These are phyloP conservation scores for Pseudogymnoascus sp. DNA, from an alignment of 2,329 filamentous ascomycete species.

Conservation along the genomic window DNA sequence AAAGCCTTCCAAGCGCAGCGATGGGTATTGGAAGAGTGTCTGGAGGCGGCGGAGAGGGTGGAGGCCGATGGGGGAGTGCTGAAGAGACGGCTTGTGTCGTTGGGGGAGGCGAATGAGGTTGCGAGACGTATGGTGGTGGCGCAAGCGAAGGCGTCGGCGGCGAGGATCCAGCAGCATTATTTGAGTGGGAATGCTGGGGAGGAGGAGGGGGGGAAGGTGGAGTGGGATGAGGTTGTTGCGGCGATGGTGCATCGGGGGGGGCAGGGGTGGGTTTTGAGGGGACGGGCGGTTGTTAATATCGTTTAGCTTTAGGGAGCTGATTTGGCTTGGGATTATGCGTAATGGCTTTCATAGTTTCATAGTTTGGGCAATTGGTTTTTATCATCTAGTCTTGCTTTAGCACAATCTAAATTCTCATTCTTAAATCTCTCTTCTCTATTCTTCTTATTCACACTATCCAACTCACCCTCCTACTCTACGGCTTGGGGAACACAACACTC, in stretches of 20 bases:
- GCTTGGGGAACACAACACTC: slow-evolving; percentile 34
- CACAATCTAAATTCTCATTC: slow-evolving; percentile 1
- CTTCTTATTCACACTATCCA: neutral
- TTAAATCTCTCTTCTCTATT: neutral
- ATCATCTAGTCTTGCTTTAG: neutral
- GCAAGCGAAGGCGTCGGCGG: neutral
- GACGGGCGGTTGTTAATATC: neutral
- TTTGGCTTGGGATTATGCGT: neutral
- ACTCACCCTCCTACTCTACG: neutral
- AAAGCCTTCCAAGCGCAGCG: neutral
- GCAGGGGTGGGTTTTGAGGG: neutral
- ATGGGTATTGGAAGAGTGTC: slow-evolving; percentile 32
- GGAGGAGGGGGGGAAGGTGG: neutral
- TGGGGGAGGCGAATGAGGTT: slow-evolving; percentile 55
- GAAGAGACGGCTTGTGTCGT: slow-evolving; percentile 46
- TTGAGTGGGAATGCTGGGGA: neutral
- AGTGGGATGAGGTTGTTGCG: neutral
- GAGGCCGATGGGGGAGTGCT: slow-evolving; percentile 21
- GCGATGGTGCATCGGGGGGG: neutral
- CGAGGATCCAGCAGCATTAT: neutral
- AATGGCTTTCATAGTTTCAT: neutral
- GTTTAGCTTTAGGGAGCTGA: neutral
- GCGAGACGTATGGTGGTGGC: slow-evolving; percentile 35
- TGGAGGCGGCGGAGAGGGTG: slow-evolving; percentile 19
- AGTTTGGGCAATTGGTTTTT: neutral